Evolutionary conservation across 192 early-diverging fungal species (phyloP).

Genomic region (Phlyctochytrium bullatum): DNA sequence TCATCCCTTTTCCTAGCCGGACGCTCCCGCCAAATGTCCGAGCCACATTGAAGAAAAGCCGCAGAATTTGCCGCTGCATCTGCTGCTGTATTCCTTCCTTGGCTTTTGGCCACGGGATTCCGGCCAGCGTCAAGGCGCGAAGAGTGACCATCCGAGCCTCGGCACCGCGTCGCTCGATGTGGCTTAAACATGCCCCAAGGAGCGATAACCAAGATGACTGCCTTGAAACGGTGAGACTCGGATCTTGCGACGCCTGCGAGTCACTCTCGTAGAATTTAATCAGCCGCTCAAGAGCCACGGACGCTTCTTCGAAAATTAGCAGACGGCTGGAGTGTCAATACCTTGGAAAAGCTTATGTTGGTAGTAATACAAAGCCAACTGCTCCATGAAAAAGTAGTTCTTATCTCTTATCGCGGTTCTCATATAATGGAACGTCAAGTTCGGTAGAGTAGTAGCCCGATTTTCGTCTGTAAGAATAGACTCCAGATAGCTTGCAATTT

Average conservation of each 20-base stretch:
- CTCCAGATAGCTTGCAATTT: constrained; percentile 24
- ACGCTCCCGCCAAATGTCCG: constrained; percentile 9
- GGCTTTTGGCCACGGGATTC: constrained; percentile 18
- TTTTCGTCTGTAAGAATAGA: constrained; percentile 16
- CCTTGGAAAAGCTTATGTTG: constrained; percentile 19
- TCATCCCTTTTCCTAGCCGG: constrained; percentile 9
- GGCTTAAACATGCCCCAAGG: constrained; percentile 10
- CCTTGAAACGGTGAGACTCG: neutral
- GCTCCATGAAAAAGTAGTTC: constrained; percentile 25
- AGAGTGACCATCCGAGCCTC: constrained; percentile 15
- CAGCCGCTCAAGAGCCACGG: constrained; percentile 10
- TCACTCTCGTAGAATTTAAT: constrained; percentile 25
- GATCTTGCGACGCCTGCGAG: constrained; percentile 3
- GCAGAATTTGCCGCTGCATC: constrained; percentile 11
- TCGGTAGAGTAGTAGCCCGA: constrained; percentile 10
- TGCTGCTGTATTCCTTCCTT: constrained; percentile 10
- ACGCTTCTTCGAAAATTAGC: constrained; percentile 9
- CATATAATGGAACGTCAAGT: constrained; percentile 25
- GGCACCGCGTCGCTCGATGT: constrained; percentile 7
- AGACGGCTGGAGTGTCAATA: neutral
- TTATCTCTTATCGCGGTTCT: constrained; percentile 26
- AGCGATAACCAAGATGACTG: constrained; percentile 27
- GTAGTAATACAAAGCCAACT: constrained; percentile 18
- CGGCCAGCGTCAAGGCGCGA: constrained; percentile 17
- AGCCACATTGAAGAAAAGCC: constrained; percentile 15